These are phyloP conservation scores for Pyricularia sp. DNA, from an alignment of 2,329 filamentous ascomycete species.

Conservation along the genomic window DNA sequence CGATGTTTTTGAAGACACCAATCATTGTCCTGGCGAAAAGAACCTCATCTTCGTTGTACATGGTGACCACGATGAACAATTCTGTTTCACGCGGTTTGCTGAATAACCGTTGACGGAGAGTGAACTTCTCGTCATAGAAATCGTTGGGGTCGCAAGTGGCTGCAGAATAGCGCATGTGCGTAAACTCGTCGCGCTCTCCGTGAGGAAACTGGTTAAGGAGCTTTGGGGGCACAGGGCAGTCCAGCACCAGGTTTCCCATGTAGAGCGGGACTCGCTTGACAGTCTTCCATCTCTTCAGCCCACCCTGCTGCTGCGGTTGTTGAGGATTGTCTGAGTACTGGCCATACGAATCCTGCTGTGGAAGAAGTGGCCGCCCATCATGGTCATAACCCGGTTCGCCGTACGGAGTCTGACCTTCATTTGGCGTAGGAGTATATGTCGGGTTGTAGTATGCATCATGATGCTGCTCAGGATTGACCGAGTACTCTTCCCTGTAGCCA, in stretches of 20 bases:
- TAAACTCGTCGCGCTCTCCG: slow-evolving; percentile 83
- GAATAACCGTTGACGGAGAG: slow-evolving; percentile 79
- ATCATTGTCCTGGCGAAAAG: slow-evolving; percentile 91
- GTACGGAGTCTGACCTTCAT: slow-evolving; percentile 27
- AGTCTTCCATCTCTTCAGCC: slow-evolving; percentile 87
- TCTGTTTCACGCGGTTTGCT: slow-evolving; percentile 88
- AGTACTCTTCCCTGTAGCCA: slow-evolving; percentile 51
- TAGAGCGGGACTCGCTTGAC: slow-evolving; percentile 98
- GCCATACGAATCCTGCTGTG: slow-evolving; percentile 39
- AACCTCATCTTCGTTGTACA: slow-evolving; percentile 99
- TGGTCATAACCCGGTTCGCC: slow-evolving; percentile 46
- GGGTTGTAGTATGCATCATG: slow-evolving; percentile 79
- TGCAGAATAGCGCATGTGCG: slow-evolving; percentile 85
- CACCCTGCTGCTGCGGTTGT: slow-evolving; percentile 36
- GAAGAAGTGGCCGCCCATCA: slow-evolving; percentile 62
- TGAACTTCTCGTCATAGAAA: slow-evolving; percentile 83
- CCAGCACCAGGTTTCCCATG: slow-evolving; percentile 89
- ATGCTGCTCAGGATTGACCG: slow-evolving; percentile 69
- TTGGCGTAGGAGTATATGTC: slow-evolving; percentile 59
- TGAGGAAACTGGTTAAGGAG: slow-evolving; percentile 80
- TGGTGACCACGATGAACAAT: slow-evolving; percentile 90
- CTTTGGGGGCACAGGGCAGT: slow-evolving; percentile 86
- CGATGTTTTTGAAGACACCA: slow-evolving; percentile 96
- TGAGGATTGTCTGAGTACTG: slow-evolving; percentile 32
- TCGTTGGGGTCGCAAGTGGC: slow-evolving; percentile 86